These are phyloP conservation scores for Scutellaria barbata DNA, from an alignment of 257 asterid genomes.

Conservation along the genomic window DNA sequence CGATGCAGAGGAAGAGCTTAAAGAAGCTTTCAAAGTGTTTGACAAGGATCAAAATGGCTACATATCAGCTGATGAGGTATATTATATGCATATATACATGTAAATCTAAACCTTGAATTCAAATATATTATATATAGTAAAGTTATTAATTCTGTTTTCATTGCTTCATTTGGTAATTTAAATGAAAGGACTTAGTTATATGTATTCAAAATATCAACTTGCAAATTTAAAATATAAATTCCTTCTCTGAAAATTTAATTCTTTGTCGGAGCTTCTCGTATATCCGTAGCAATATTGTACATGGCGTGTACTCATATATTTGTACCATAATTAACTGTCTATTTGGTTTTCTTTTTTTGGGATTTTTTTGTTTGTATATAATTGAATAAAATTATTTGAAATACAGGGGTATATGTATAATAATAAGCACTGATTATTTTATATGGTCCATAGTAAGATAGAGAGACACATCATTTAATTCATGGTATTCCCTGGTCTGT, in stretches of 20 bases:
- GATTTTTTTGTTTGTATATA: background rate
- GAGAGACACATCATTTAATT: constrained; percentile 15
- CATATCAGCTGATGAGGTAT: constrained; percentile 52
- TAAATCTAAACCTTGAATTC: too few species aligned
- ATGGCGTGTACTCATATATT: background rate
- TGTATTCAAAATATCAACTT: constrained; percentile 26
- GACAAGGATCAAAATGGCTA: constrained; percentile 57
- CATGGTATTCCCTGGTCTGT: constrained; percentile 9
- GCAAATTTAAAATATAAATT: background rate
- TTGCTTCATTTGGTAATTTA: constrained; percentile 15
- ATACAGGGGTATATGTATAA: too few species aligned
- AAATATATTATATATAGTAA: background rate
- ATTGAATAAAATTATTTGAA: too few species aligned
- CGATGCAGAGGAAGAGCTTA: constrained; percentile 53
- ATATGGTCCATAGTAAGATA: background rate
- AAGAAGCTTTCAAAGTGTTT: constrained; percentile 58
- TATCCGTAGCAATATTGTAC: constrained; percentile 37
- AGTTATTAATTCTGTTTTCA: background rate
- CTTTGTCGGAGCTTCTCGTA: constrained; percentile 10
- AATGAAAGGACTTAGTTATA: too few species aligned
- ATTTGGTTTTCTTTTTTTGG: background rate
- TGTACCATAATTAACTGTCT: constrained; percentile 14
- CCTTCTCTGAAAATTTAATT: constrained; percentile 1
- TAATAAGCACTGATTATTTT: background rate
- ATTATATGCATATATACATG: background rate